Evolutionary conservation across 1,139 yeast genomes (phyloP), one percentile per base, ranked within the genome.

Genomic region (Torulaspora globosa): DNA sequence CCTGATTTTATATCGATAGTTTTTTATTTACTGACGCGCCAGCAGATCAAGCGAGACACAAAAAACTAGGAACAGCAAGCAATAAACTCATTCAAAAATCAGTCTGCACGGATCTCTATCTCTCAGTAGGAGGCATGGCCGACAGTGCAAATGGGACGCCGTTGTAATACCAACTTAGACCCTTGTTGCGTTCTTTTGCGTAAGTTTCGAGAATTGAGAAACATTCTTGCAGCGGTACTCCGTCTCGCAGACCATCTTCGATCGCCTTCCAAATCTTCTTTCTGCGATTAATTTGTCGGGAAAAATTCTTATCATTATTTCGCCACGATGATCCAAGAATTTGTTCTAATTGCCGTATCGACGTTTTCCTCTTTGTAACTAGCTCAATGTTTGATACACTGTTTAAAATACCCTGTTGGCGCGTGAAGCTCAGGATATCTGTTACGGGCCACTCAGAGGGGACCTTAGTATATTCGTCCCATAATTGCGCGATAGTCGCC

Each of bases 201-300:
- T 59, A 56, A 2, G 43, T 48, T 33, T 59, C 62, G 14, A 59
- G 32, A 23, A 56, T 49, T 8, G 36, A 29, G 24, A 57, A 54
- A 43, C 65, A 60, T 10, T 50, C 56, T 2, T 52, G 43, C 41
- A 59, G 36, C 7, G 52, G 30, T 11, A 60, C 41, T 2, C 61
- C 62, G 46, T 56, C 58, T 16, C 43, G 39, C 19, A 59, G 32
- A 3, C 63, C 63, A 23, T 51, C 57, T 41, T 60, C 64, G 32
- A 60, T 59, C 5, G 61, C 51, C 30, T 51, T 50, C 64, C 64
- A 60, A 15, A 59, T 57, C 36, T 60, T 60, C 48, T 60, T 60
- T 28, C 65, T 48, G 34, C 65, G 55, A 42, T 60, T 60, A 15
- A 60, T 56, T 43, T 60, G 64, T 28, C 64, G 47, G 1, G 64